Evolutionary conservation across 257 asterid genomes (phyloP), one percentile per base, ranked within the genome.

Genomic region (Forsythia viridissima): DNA sequence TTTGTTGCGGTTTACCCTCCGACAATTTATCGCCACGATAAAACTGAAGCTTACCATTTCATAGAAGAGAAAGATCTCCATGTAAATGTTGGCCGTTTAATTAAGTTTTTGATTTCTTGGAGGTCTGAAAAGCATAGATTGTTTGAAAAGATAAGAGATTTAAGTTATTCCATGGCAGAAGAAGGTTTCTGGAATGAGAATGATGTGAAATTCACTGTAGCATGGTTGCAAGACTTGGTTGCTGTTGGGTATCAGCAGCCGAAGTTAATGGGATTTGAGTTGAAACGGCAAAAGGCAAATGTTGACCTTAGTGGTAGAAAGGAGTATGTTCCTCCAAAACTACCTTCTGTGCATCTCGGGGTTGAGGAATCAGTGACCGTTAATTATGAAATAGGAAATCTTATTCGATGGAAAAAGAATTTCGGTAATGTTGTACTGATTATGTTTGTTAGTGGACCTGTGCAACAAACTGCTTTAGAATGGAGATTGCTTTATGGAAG

Each of bases 401-500:
- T 91, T 77, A 84, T 91, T 34, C 80, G 83, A 36, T 91, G 96
- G 96, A 91, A 91, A 87, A 91, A 87, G 88, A 86, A 79, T 81
- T 91, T 91, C 37, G 96, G 93, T 6, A 89, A 91, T 44, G 77
- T 86, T 36, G 93, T 91, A 82, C 89, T 91, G 76, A 82, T 91
- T 55, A 89, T 91, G 92, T 91, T 91, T 75, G 88, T 91, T 73
- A 89, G 87, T 79, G 92, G 91, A 79, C 90, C 93, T 12, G 91
- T 91, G 83, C 89, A 91, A 84, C 92, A 90, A 44, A 91, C 96
- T 81, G 92, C 92, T 43, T 81, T 91, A 74, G 93, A 91, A 48
- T 91, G 96, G 96, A 91, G 93, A 77, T 81, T 91, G 87, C 87
- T 91, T 6, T 89, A 91, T 73, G 96, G 96, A 18, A 86, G 96